Percentiles rank a stretch among this genome's conserved stretches.
Evolutionary conservation across 768 basidiomycete species (phyloP).

Genomic region (Hypholoma sublateritium): DNA sequence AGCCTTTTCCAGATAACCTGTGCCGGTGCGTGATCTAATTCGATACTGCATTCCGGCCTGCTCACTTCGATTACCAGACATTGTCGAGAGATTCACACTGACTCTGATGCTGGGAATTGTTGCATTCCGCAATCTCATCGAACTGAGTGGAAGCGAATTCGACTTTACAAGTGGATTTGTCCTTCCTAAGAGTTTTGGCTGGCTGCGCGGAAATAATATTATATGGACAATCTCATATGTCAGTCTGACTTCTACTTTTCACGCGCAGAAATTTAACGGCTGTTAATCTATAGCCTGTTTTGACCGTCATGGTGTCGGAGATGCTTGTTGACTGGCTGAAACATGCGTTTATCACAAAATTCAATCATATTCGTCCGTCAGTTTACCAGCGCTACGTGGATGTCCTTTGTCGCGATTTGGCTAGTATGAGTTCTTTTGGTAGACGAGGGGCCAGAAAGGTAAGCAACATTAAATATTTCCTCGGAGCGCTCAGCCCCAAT

Average conservation of each 20-base stretch:
- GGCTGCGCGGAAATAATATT: constrained; percentile 77
- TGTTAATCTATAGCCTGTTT: constrained; percentile 63
- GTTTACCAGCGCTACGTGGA: constrained; percentile 96
- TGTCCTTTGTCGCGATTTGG: constrained; percentile 90
- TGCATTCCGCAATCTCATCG: constrained; percentile 92
- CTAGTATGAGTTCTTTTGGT: constrained; percentile 73
- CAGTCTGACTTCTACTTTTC: constrained; percentile 23
- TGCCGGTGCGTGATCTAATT: constrained; percentile 59
- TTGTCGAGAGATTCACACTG: constrained; percentile 95
- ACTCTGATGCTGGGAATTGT: constrained; percentile 89
- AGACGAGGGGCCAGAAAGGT: constrained; percentile 74
- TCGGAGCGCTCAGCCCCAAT: background rate
- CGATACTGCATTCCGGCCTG: background rate
- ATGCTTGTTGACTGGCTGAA: constrained; percentile 98
- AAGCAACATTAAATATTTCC: background rate
- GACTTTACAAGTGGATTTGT: constrained; percentile 71
- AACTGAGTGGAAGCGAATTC: constrained; percentile 89
- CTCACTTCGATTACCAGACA: constrained; percentile 54
- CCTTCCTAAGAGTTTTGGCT: constrained; percentile 82
- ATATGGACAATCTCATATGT: constrained; percentile 91
- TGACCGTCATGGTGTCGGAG: constrained; percentile 89
- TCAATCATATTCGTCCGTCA: constrained; percentile 95
- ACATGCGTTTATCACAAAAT: constrained; percentile 99
- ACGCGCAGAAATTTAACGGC: background rate
- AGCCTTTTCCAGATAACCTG: constrained; percentile 98